Base-by-base conservation (phyloP, 257 asterid genomes). In the Lantana camara region DNA sequence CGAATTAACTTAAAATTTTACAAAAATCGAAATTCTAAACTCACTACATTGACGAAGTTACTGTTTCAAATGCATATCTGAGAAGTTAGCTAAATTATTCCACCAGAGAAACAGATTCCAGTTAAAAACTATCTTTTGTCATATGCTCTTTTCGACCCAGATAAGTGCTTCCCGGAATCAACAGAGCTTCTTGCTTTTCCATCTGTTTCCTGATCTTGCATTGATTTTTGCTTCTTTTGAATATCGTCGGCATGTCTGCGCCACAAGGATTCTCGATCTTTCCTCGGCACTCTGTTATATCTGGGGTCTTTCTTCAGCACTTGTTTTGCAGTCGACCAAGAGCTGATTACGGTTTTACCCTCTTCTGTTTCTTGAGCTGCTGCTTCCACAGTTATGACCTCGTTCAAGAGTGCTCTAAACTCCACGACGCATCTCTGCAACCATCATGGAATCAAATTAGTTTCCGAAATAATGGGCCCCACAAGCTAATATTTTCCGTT, bases 281-380 rank as follows among this genome's bases (percentile, higher is more conserved):
- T 93, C 80, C 97, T 85, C 4, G 95, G 83, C 89, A 85, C 79
- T 75, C 83, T 93, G 69, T 82, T 69, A 57, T 93, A 93, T 55
- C 96, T 75, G 4, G 87, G 87, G 69, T 93, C 96, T 13, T 47
- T 81, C 79, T 85, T 93, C 30, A 93, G 70, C 64, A 81, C 73
- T 19, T 64, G 88, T 61, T 90, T 93, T 40, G 99, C 96, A 20
- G 97, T 84, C 38, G 96, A 90, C 99, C 99, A 93, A 17, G 99
- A 93, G 17, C 80, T 84, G 40, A 85, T 44, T 41, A 73, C 72
- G 32, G 97, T 84, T 75, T 93, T 93, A 21, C 96, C 92, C 41
- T 81, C 95, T 79, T 82, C 81, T 3, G 83, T 85, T 76, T 85
- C 95, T 57, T 57, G 90, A 23, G 86, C 73, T 34, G 86, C 89